Percentiles rank a stretch among this genome's conserved stretches.
Conservation (phyloP, 768 basidiomycete species). For the Amanita subjunquillea region DNA sequence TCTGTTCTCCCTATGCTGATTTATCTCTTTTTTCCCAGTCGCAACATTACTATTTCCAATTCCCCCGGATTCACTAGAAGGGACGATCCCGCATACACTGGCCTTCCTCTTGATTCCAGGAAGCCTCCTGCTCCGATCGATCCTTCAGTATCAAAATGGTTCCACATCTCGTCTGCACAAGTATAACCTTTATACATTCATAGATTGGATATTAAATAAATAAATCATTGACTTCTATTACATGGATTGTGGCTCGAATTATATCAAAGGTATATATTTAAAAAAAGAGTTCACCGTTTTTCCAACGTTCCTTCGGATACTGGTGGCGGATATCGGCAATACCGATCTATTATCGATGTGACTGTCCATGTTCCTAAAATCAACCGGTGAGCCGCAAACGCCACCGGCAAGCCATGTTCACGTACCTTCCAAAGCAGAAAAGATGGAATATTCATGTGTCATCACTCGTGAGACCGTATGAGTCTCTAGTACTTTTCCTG, state of each 20-base stretch:
- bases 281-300: slow-evolving; percentile 13
- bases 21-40: slow-evolving; percentile 31
- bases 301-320: slow-evolving; percentile 39
- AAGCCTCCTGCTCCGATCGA: slow-evolving; percentile 85
- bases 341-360: slow-evolving; percentile 82
- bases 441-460: slow-evolving; percentile 77
- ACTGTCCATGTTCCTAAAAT: slow-evolving; percentile 80
- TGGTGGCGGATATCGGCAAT: slow-evolving; percentile 79
- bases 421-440: slow-evolving; percentile 82
- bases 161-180: slow-evolving; percentile 87
- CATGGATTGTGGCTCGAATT: not conserved
- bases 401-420: slow-evolving; percentile 3
- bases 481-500: slow-evolving; percentile 78
- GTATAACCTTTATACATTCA: slow-evolving; percentile 30
- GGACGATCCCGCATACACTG: slow-evolving; percentile 53
- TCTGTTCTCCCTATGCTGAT: not conserved
- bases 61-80: slow-evolving; percentile 60
- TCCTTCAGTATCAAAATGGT: slow-evolving; percentile 91
- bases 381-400: not conserved
- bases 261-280: not conserved
- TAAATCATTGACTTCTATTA: not conserved
- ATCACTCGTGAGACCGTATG: slow-evolving; percentile 80
- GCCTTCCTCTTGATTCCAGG: slow-evolving; percentile 69
- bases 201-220: not conserved
- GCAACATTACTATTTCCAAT: slow-evolving; percentile 67